These are phyloP conservation scores for Xerocomellus intermedius DNA, from an alignment of 768 basidiomycete genomes.

Conservation along the genomic window DNA sequence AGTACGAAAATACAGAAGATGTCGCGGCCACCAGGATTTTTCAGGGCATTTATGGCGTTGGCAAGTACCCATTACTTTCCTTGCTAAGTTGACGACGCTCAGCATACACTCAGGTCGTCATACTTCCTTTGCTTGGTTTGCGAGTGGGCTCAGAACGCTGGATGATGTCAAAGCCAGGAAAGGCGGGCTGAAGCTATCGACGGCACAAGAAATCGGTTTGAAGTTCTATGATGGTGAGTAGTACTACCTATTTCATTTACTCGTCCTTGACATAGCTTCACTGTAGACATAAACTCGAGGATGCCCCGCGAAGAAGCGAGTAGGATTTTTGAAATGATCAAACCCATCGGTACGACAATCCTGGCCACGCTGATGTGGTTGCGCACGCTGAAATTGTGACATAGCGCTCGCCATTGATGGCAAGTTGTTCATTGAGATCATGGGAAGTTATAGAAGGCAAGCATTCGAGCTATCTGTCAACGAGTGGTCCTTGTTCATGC, in stretches of 20 bases:
- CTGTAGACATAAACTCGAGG: conserved; percentile 72
- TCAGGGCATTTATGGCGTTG: conserved; percentile 84
- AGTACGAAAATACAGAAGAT: conserved; percentile 65
- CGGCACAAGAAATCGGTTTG: conserved; percentile 66
- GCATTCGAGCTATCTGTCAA: not conserved
- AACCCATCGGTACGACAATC: conserved; percentile 55
- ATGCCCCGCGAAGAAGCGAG: conserved; percentile 84
- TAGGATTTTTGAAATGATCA: conserved; percentile 69
- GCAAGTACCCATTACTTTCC: conserved; percentile 39
- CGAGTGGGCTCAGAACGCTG: conserved; percentile 72
- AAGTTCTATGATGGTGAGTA: conserved; percentile 64
- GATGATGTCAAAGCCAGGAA: conserved; percentile 66
- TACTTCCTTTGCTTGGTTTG: conserved; percentile 73
- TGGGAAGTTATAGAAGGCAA: conserved; percentile 87
- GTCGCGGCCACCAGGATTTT: conserved; percentile 57
- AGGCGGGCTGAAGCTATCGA: conserved; percentile 57
- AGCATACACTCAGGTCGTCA: conserved; percentile 45
- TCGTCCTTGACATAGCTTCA: not conserved
- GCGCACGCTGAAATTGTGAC: not conserved
- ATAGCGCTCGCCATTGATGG: conserved; percentile 71
- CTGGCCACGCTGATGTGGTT: not conserved
- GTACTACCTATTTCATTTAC: not conserved
- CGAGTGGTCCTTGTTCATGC: not conserved
- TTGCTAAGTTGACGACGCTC: not conserved
- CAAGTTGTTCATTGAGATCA: conserved; percentile 74